These are phyloP conservation scores for Lumnitzera racemosa DNA, from an alignment of 345 rosid species.

Conservation along the genomic window DNA sequence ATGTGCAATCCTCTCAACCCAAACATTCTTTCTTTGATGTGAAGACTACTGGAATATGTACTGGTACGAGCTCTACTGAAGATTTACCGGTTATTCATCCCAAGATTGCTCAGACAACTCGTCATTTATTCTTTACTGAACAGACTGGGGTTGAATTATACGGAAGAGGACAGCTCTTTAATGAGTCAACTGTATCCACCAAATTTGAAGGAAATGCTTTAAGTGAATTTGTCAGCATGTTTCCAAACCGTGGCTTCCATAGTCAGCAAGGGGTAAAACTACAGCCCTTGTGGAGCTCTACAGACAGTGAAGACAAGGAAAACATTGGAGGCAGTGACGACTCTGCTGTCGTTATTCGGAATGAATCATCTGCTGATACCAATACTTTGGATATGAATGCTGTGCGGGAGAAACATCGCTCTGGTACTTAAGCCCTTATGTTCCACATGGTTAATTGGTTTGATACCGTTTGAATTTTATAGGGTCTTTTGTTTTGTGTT, in stretches of 20 bases:
- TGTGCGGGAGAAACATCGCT: conserved; percentile 23
- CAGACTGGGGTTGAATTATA: conserved; percentile 28
- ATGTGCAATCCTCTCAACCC: conserved; percentile 20
- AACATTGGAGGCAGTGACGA: conserved; percentile 17
- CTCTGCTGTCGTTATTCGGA: conserved; percentile 21
- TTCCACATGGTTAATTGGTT: not conserved
- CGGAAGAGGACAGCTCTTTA: conserved; percentile 28
- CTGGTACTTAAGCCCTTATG: conserved; percentile 28
- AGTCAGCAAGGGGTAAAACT: conserved; percentile 43
- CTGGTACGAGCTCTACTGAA: conserved; percentile 37
- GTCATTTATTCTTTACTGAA: conserved; percentile 28
- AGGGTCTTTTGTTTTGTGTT: not conserved
- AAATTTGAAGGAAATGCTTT: conserved; percentile 37
- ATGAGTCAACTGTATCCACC: conserved; percentile 29
- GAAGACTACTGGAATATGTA: conserved; percentile 37
- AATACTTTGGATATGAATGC: conserved; percentile 63
- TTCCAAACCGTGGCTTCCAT: conserved; percentile 31
- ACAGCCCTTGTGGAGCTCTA: conserved; percentile 49
- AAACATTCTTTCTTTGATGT: conserved; percentile 22
- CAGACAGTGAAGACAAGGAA: conserved; percentile 33
- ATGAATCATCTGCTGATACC: conserved; percentile 68
- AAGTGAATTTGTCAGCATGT: conserved; percentile 32
- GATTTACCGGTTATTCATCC: conserved; percentile 22
- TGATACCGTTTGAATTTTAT: not conserved
- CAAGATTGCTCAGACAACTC: conserved; percentile 26